Percentiles rank a stretch among this genome's conserved stretches.
phyloP scores from a whole-genome alignment of 306 rosid genomes.

The Vicia villosa region DNA sequence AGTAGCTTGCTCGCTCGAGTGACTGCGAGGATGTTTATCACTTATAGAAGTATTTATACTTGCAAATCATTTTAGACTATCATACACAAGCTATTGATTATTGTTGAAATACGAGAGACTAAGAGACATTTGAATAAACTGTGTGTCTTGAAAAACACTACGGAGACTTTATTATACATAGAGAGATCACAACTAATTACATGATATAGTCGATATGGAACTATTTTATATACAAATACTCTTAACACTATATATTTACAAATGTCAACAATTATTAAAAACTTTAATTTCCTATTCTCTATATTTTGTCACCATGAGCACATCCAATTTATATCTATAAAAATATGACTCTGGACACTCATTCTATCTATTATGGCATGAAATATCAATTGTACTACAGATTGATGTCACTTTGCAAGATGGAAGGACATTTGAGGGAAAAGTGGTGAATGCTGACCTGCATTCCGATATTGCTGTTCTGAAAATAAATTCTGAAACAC shows the following conservation, averaged over 20 bases:
- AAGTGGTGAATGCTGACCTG: constrained; percentile 72
- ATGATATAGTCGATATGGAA: too few relatives aligned
- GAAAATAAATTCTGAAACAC: constrained; percentile 77
- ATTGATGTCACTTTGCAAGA: constrained; percentile 89
- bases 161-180: too few relatives aligned
- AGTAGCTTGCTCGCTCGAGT: constrained; percentile 4
- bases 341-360: not conserved
- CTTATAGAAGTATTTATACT: not conserved
- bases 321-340: not conserved
- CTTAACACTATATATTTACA: too few relatives aligned
- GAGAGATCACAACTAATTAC: too few relatives aligned
- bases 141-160: too few relatives aligned
- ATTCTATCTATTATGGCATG: not conserved
- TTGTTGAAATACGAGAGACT: too few relatives aligned
- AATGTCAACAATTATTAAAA: too few relatives aligned
- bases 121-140: too few relatives aligned
- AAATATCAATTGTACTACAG: constrained; percentile 44
- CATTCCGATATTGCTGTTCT: constrained; percentile 89
- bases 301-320: not conserved
- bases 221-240: too few relatives aligned
- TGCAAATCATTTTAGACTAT: constrained; percentile 13
- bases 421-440: constrained; percentile 85
- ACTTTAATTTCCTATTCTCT: not conserved
- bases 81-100: constrained; percentile 3
- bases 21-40: not conserved